Percentiles rank a stretch among this genome's conserved stretches.
Conservation (phyloP, 202 grass and related monocot species). For the Sporobolus alterniflorus region DNA sequence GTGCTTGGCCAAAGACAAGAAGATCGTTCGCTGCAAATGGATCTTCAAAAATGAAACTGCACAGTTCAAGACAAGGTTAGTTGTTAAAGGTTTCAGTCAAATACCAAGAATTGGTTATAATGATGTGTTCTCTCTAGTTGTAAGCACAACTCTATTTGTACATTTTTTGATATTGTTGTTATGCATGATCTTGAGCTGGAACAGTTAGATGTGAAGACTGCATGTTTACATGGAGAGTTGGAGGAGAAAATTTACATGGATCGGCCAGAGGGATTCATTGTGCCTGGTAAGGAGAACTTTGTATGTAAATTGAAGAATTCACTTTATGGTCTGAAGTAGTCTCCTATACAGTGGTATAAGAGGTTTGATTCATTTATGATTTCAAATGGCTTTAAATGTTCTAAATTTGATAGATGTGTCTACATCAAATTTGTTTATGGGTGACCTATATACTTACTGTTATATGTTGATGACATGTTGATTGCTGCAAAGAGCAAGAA, state of each 20-base stretch:
- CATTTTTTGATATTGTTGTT: too few species aligned
- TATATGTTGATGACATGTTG: not conserved
- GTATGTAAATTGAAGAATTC: not conserved
- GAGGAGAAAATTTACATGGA: not conserved
- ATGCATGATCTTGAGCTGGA: too few species aligned
- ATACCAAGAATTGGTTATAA: too few species aligned
- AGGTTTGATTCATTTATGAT: not conserved
- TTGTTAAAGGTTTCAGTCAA: too few species aligned
- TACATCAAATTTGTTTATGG: not conserved
- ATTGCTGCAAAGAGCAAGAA: not conserved
- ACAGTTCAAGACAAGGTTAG: too few species aligned
- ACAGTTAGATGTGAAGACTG: too few species aligned
- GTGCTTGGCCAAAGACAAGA: too few species aligned
- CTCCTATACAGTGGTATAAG: not conserved
- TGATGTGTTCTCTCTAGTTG: too few species aligned
- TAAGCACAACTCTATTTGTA: too few species aligned
- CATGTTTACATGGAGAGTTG: not conserved
- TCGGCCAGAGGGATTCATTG: not conserved
- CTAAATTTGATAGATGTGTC: not conserved
- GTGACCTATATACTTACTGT: not conserved
- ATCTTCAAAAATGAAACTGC: too few species aligned
- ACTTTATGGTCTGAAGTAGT: not conserved
- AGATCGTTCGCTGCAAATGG: too few species aligned
- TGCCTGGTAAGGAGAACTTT: not conserved
- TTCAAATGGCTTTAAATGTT: not conserved